Evolutionary conservation across 1,284 basidiomycete species (phyloP), one percentile per base, ranked within the genome.

Genomic region (Pseudozyma flocculosa): DNA sequence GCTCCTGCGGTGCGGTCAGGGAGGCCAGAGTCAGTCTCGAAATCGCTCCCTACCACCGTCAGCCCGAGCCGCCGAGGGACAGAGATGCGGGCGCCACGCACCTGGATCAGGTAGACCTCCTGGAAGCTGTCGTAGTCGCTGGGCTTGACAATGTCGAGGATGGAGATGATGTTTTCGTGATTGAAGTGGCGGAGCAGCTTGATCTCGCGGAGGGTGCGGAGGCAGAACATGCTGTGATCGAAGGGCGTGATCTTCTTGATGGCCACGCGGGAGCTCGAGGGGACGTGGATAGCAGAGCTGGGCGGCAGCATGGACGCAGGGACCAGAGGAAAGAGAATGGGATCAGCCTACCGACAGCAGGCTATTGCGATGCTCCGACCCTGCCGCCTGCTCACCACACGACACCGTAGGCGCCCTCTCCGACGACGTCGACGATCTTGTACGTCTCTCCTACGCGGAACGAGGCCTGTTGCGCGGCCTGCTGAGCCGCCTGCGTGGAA

Each of bases 101-200:
- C 41, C 41, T 66, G 82, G 36, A 92, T 89, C 53, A 92, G 84
- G 68, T 85, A 89, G n/a, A 91, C 93, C 80, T 98, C 94, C 71
- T 90, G 92, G 84, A 98, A 98, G 3, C 84, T 83, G 26, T 96
- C 92, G 78, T 91, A 82, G 36, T 88, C 61, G 17, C 19, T 45
- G 23, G 75, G 67, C 45, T 73, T 67, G 46, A 75, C 50, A 34
- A 72, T 66, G 48, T 73, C 68, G 38, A 75, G 52, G 42, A 62
- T 55, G 29, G 70, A 65, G 54, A 65, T 67, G 54, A 78, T 78
- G 50, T 78, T 78, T 52, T 78, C 58, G 48, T 76, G 70, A 48
- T 76, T 72, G 26, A 76, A 78, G 44, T 76, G 72, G 29, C 75
- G 68, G 26, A 78, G 67, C 21, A 78, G 53, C 47, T 75, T 75